A percentile compares a stretch with the other conserved stretches of the same genome.
Evolutionary conservation across 805 yeast species (phyloP).

Genomic region (Candida xiaguanensis): DNA sequence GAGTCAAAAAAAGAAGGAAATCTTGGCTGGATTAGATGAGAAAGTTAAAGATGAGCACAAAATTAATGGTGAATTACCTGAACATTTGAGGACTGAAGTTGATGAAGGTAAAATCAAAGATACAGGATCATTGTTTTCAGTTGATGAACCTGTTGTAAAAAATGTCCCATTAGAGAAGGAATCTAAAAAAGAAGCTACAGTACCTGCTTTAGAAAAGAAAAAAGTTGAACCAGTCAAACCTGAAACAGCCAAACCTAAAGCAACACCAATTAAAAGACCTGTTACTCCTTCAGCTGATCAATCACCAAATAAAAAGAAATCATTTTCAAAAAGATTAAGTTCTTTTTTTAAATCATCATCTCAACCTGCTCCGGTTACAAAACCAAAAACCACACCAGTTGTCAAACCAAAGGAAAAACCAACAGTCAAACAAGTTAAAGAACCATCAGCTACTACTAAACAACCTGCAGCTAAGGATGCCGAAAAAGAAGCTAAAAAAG

Average conservation of each 20-base stretch:
- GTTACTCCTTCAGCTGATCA: constrained; percentile 10
- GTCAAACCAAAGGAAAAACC: not conserved
- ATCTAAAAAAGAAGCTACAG: constrained; percentile 7
- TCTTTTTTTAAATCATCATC: constrained; percentile 10
- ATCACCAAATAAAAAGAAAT: constrained; percentile 11
- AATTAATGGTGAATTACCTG: constrained; percentile 49
- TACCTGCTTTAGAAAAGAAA: not conserved
- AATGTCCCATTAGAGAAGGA: constrained; percentile 11
- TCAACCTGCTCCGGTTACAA: constrained; percentile 4
- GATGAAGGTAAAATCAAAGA: constrained; percentile 35
- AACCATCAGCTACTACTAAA: constrained; percentile 2
- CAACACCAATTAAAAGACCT: constrained; percentile 5
- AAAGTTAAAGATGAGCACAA: constrained; percentile 45
- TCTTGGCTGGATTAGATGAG: constrained; percentile 25
- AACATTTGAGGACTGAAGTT: constrained; percentile 41
- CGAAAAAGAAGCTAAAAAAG: constrained; percentile 11
- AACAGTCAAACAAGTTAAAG: constrained; percentile 1
- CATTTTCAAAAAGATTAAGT: constrained; percentile 19
- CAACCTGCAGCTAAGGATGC: constrained; percentile 11
- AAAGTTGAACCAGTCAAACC: constrained; percentile 9
- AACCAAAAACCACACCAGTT: constrained; percentile 4
- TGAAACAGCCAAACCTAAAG: constrained; percentile 9
- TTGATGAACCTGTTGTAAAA: constrained; percentile 20
- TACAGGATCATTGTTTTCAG: constrained; percentile 36
- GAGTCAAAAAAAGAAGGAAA: constrained; percentile 30